These are phyloP conservation scores for Russula foetens DNA, from an alignment of 768 basidiomycete genomes.

Conservation along the genomic window DNA sequence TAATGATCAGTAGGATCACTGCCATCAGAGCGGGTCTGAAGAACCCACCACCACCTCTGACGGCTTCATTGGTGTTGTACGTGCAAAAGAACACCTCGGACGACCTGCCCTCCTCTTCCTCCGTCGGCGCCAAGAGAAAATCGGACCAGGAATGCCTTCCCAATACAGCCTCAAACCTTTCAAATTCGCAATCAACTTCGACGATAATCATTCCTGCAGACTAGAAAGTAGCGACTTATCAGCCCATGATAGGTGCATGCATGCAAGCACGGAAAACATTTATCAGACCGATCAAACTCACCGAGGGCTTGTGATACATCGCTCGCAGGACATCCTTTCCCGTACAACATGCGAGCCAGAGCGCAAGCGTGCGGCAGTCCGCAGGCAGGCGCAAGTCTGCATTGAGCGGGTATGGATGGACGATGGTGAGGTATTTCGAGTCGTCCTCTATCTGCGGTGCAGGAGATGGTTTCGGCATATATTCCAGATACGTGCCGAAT, in stretches of 20 bases:
- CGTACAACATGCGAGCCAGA: slow-evolving; percentile 38
- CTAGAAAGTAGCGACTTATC: slow-evolving; percentile 3
- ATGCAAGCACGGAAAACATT: neutral
- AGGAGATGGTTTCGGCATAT: slow-evolving; percentile 35
- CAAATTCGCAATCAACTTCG: slow-evolving; percentile 31
- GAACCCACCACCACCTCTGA: slow-evolving; percentile 38
- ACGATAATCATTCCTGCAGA: slow-evolving; percentile 38
- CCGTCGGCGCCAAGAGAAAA: slow-evolving; percentile 28
- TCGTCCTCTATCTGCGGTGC: slow-evolving; percentile 40
- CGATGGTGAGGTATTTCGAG: slow-evolving; percentile 36
- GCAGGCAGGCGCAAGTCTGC: slow-evolving; percentile 34
- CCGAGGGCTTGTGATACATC: slow-evolving; percentile 38
- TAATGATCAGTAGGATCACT: neutral
- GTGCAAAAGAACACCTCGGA: slow-evolving; percentile 36
- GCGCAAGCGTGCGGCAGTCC: slow-evolving; percentile 33
- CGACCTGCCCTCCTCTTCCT: slow-evolving; percentile 25
- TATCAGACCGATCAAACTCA: slow-evolving; percentile 22
- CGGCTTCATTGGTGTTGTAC: slow-evolving; percentile 29
- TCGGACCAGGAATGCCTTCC: slow-evolving; percentile 39
- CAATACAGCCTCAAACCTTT: slow-evolving; percentile 29
- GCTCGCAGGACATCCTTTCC: slow-evolving; percentile 30
- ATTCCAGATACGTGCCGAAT: no score
- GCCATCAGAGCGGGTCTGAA: neutral
- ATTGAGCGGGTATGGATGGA: slow-evolving; percentile 35
- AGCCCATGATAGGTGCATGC: no score